Evolutionary conservation across 1,139 yeast genomes (phyloP), one percentile per base, ranked within the genome.

Genomic region (Geotrichum fermentans): DNA sequence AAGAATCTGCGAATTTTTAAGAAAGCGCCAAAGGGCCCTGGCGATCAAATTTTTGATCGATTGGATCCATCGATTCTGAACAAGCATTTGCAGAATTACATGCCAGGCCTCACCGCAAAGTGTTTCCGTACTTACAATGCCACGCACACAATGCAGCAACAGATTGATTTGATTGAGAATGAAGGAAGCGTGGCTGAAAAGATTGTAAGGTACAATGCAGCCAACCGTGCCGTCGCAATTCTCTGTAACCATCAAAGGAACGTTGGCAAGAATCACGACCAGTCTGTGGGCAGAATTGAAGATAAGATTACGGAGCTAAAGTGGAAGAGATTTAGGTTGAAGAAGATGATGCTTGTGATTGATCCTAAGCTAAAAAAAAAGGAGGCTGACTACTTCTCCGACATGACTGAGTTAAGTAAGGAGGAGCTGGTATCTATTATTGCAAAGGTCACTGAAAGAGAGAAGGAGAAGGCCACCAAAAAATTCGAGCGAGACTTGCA

Each of bases 71-170:
- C 87, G 1, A 71, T 83, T 47, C 73, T 90, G 60, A 90, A 90
- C 72, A 86, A 83, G 64, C 90, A 88, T 64, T 78, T 92, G 61
- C 96, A 88, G 63, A 80, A 76, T 54, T 89, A 89, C 67, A 85
- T 90, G 95, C 82, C 86, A 40, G 97, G 97, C 0, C 74, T 92
- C 58, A 88, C 97, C 0, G 97, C 98, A 10, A 90, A 90, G 66
- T 97, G 89, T 18, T 92, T 92, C 75, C 95, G 97, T 80, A 90
- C 97, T 0, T 92, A 87, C 65, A 90, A 90, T 69, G 97, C 97
- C 0, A 86, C 97, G 1, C 86, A 87, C 64, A 89, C 97, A 1
- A 89, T 90, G 97, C 97, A 90, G 69, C 95, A 89, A 63, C 96
- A 88, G 66, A 67, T 90, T 53, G 96, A 87, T 63, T 70, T 82